Base-by-base conservation (phyloP, 225 moss, liverwort and hornwort species). In the Bryoerythrophyllum caledonicum region DNA sequence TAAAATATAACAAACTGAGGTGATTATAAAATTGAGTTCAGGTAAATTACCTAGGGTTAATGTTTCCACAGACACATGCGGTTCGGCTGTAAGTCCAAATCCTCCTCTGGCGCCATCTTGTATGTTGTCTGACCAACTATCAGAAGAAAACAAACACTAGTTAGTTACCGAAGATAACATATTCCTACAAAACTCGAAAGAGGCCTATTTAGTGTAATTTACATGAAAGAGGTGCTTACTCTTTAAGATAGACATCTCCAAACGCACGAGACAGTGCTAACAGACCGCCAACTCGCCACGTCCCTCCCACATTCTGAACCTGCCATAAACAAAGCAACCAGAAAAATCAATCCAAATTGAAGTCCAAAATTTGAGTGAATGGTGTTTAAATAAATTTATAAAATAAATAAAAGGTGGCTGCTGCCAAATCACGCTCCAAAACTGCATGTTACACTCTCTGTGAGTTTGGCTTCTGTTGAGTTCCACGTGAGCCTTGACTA, bases 21-120 rank as follows among this genome's bases (percentile, higher is more conserved):
- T 55, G 32, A 54, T 19, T 25, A 14, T 37, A 5, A 59, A 38
- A 55, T 17, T 58, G 63, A 62, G 67, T 56, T 75, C 21, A 65
- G 57, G 54, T 87, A 55, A 38, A 35, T 54, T 87, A 96, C 94
- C 94, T 65, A 90, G 87, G 59, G 78, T 78, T 16, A 94, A 58
- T 23, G 89, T 84, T 63, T 94, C 88, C 63, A 97, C 87, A 13
- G 93, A 84, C 27, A 97, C 90, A 61, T 93, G 83, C 26, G 94
- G 97, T 80, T 97, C 97, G 20, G 94, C 94, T 52, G 94, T 97
- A 25, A 97, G 85, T 37, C 97, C 97, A 79, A 84, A 97, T 41
- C 97, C 97, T 75, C 97, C 97, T 27, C 84, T 83, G 51, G 94
- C 94, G n/a, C 92, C 92, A 23, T 91, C 75, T 19, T 62, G 60